Evolutionary conservation across 805 yeast genomes (phyloP).

Genomic region (Pichia membranifaciens): DNA sequence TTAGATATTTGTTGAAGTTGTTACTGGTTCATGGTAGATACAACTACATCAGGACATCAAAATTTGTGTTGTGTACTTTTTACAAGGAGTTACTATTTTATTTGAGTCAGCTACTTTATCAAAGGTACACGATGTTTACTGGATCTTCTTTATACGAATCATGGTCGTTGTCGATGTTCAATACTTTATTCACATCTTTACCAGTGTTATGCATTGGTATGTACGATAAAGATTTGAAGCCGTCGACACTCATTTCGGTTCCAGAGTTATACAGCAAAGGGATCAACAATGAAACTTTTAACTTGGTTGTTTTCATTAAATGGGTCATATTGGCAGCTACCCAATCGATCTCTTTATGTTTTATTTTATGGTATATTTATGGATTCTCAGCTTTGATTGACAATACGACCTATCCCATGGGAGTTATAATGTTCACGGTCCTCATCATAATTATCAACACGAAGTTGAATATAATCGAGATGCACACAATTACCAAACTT

Average conservation of each 20-base stretch:
- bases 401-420: constrained; percentile 75
- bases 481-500: constrained; percentile 65
- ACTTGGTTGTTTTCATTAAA: constrained; percentile 56
- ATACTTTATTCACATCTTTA: constrained; percentile 88
- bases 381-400: constrained; percentile 65
- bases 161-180: constrained; percentile 96
- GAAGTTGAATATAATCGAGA: constrained; percentile 76
- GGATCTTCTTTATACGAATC: constrained; percentile 92
- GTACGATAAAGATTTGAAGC: constrained; percentile 85
- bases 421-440: constrained; percentile 68
- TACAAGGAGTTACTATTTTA: constrained; percentile 91
- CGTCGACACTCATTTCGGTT: constrained; percentile 81
- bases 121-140: constrained; percentile 78
- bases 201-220: constrained; percentile 93
- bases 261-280: constrained; percentile 87
- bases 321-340: constrained; percentile 78
- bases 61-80: constrained; percentile 88
- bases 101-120: constrained; percentile 81
- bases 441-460: constrained; percentile 68
- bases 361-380: constrained; percentile 61
- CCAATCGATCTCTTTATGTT: constrained; percentile 67
- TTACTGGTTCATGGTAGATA: constrained; percentile 93
- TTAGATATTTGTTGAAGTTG: constrained; percentile 74
- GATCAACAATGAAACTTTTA: constrained; percentile 66
- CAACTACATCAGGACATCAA: constrained; percentile 86